Base-by-base conservation (phyloP, 2,329 filamentous ascomycete species). In the Trichoderma harzianum region DNA sequence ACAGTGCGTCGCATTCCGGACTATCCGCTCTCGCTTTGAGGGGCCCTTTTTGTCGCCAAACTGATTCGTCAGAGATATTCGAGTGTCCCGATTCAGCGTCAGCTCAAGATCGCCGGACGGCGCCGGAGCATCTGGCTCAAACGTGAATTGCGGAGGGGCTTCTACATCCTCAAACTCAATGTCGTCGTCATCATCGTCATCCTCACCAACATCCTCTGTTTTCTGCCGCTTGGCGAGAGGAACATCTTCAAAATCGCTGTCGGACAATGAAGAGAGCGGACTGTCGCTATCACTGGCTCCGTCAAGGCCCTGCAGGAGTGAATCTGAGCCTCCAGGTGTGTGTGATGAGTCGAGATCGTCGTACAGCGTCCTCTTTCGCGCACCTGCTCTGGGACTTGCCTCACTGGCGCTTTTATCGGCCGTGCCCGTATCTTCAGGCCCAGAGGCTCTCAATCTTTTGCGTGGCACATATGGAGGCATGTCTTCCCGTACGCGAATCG, bases 11-110 rank as follows among this genome's bases (percentile, higher is more conserved):
- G 90, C 87, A 39, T 91, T 88, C 30, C 96, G 88, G 70, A 95
- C 92, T 73, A 90, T 88, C 66, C 93, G 89, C 78, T 98, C 94
- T 32, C 92, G 89, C 81, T 97, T 97, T 3, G 93, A 92, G 0
- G 93, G 92, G 0, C 94, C 95, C 78, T 95, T 97, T 81, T 93
- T 97, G 21, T 84, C 84, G 26, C 89, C 89, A 58, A 88, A 84
- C 0, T 88, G 84, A 74, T 91, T 90, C 11, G 86, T 86, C 32
- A 92, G 79, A 0, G 89, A 88, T n/a, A 91, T 86, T 26, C 87
- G 82, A 10, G 86, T 84, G 72, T 89, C 88, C 75, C 85, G 86
- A 43, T 84, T 85, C 34, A 97, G 82, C 0, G 92, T 95, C 76
- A 97, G 83, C 75, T 95, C 91, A 39, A 97, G 84, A 77, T 94